phyloP scores from a whole-genome alignment of 129 eudicot species.

The Flaveria sonorensis region DNA sequence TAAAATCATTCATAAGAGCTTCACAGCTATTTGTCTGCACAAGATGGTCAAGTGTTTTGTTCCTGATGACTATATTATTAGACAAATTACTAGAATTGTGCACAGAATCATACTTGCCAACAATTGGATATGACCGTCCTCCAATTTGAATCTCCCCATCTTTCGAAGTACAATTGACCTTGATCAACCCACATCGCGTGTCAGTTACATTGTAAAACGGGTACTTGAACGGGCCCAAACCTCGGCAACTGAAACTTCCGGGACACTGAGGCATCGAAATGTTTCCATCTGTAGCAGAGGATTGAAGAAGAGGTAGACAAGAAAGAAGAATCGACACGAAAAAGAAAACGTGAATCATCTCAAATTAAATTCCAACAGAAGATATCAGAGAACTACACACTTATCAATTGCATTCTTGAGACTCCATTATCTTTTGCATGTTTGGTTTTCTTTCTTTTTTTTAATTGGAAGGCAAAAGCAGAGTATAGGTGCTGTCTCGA shows the following conservation, averaged over 20 bases:
- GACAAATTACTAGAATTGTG: no score
- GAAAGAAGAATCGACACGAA: no score
- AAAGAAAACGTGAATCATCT: no score
- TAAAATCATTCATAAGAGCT: constrained; percentile 1
- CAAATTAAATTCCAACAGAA: no score
- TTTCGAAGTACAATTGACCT: not conserved
- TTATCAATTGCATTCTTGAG: no score
- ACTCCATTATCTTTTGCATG: no score
- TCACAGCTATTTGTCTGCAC: constrained; percentile 17
- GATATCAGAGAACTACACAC: no score
- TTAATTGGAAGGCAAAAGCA: no score
- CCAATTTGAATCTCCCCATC: not conserved
- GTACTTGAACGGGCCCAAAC: not conserved
- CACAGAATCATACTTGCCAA: not conserved
- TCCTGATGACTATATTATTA: not conserved
- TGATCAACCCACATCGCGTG: constrained; percentile 5
- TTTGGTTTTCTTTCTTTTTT: no score
- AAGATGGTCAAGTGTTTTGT: not conserved
- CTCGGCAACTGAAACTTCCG: not conserved
- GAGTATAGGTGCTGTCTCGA: no score
- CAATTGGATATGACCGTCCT: not conserved
- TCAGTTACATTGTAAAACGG: not conserved
- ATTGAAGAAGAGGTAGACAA: no score
- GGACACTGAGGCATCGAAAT: constrained; percentile 17
- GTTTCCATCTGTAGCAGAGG: no score